These are phyloP conservation scores for Cubamyces lactineus DNA, from an alignment of 768 basidiomycete genomes.

Conservation along the genomic window DNA sequence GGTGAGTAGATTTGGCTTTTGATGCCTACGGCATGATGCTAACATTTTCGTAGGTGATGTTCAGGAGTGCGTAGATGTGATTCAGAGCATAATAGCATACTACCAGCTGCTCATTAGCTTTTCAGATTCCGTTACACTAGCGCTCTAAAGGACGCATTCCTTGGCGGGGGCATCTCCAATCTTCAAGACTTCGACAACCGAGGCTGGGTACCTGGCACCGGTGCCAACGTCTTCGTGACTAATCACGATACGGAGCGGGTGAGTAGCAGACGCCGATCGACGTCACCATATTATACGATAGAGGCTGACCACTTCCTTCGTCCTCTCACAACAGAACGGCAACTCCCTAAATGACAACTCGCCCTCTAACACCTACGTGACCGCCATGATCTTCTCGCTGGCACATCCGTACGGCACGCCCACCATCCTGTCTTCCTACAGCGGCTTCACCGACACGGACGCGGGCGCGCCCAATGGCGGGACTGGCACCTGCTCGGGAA, in stretches of 20 bases:
- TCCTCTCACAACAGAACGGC: conserved; percentile 43
- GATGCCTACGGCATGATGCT: conserved; percentile 50
- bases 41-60: conserved; percentile 68
- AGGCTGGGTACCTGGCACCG: conserved; percentile 58
- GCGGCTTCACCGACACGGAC: conserved; percentile 49
- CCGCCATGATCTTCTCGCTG: conserved; percentile 64
- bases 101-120: no score
- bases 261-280: conserved; percentile 13
- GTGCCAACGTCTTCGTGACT: conserved; percentile 66
- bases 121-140: conserved; percentile 60
- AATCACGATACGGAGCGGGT: conserved; percentile 74
- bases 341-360: conserved; percentile 60
- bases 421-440: conserved; percentile 62
- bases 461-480: conserved; percentile 65
- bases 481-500: conserved; percentile 54
- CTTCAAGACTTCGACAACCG: conserved; percentile 54
- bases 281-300: neutral
- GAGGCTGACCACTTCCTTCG: neutral
- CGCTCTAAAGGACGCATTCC: conserved; percentile 55
- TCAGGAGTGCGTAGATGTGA: conserved; percentile 51
- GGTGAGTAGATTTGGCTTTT: conserved; percentile 37
- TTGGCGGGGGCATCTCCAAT: conserved; percentile 50
- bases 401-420: conserved; percentile 72
- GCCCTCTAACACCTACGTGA: conserved; percentile 64
- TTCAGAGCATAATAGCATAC: no score